Conservation (phyloP, 2,329 filamentous ascomycete genomes). For the Colletotrichum eremochloae region DNA sequence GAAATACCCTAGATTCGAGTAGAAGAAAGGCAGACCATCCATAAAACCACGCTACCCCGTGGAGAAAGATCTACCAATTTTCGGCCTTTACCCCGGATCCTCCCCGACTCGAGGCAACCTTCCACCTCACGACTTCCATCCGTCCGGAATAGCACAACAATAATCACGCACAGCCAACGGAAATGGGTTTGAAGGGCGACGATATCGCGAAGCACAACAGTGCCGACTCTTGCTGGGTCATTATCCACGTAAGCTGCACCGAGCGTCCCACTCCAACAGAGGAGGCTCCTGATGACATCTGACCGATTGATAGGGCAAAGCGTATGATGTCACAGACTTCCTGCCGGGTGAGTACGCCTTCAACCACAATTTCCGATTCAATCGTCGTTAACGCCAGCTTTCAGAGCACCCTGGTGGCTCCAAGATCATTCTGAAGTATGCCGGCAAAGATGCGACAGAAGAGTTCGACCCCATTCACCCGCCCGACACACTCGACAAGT, state of each 20-base stretch:
- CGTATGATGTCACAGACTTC: slow-evolving; percentile 92
- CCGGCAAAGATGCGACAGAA: slow-evolving; percentile 91
- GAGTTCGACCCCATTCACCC: slow-evolving; percentile 92
- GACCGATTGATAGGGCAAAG: slow-evolving; percentile 70
- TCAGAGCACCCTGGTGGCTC: slow-evolving; percentile 87
- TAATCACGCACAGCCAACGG: slow-evolving; percentile 36
- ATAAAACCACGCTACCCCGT: slow-evolving; percentile 23
- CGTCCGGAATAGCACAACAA: slow-evolving; percentile 18
- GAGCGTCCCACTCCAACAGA: not conserved
- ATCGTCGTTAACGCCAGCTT: not conserved
- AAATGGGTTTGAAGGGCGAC: slow-evolving; percentile 63
- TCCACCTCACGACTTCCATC: slow-evolving; percentile 16
- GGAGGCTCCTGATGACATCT: slow-evolving; percentile 30
- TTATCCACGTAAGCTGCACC: slow-evolving; percentile 75
- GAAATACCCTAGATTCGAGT: slow-evolving; percentile 19
- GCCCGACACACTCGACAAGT: slow-evolving; percentile 88
- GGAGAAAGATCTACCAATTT: slow-evolving; percentile 35
- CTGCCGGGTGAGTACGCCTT: slow-evolving; percentile 71
- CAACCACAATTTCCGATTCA: not conserved
- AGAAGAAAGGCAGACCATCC: slow-evolving; percentile 21
- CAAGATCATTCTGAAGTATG: slow-evolving; percentile 97
- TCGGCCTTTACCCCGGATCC: slow-evolving; percentile 35
- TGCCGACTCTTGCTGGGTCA: slow-evolving; percentile 90
- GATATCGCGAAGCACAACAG: slow-evolving; percentile 80
- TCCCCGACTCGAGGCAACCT: not conserved